These are phyloP conservation scores for Trametes meyenii DNA, from an alignment of 768 basidiomycete species.

Conservation along the genomic window DNA sequence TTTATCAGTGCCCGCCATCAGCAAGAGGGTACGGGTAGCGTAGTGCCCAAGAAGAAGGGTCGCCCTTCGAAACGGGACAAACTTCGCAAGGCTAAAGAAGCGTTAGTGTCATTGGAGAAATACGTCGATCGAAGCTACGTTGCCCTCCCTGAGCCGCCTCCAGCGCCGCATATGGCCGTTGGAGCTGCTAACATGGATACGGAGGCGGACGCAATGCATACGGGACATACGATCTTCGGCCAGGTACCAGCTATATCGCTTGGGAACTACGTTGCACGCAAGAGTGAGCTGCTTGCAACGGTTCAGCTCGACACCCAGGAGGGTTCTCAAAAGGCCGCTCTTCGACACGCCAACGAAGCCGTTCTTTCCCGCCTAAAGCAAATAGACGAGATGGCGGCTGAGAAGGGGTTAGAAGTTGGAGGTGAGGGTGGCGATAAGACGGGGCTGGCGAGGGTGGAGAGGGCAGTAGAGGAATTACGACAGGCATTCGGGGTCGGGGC, in stretches of 20 bases:
- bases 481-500: conserved; percentile 4
- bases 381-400: conserved; percentile 49
- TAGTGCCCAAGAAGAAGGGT: conserved; percentile 55
- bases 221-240: conserved; percentile 14
- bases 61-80: conserved; percentile 66
- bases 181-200: not conserved
- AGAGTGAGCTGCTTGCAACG: conserved; percentile 42
- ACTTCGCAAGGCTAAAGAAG: conserved; percentile 53
- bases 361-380: conserved; percentile 57
- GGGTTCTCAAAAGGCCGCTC: conserved; percentile 28
- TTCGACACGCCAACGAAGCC: conserved; percentile 49
- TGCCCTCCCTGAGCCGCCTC: conserved; percentile 9
- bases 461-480: conserved; percentile 43
- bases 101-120: conserved; percentile 50
- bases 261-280: conserved; percentile 46
- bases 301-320: conserved; percentile 32
- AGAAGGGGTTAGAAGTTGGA: conserved; percentile 43
- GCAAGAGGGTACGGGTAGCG: not conserved
- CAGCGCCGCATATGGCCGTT: not conserved
- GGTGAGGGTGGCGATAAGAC: conserved; percentile 47
- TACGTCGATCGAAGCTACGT: conserved; percentile 48
- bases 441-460: conserved; percentile 50
- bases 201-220: no score
- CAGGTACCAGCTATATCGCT: conserved; percentile 38
- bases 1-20: not conserved